Conservation (phyloP, 208 protist genomes). For the Leishmania amazonensis region DNA sequence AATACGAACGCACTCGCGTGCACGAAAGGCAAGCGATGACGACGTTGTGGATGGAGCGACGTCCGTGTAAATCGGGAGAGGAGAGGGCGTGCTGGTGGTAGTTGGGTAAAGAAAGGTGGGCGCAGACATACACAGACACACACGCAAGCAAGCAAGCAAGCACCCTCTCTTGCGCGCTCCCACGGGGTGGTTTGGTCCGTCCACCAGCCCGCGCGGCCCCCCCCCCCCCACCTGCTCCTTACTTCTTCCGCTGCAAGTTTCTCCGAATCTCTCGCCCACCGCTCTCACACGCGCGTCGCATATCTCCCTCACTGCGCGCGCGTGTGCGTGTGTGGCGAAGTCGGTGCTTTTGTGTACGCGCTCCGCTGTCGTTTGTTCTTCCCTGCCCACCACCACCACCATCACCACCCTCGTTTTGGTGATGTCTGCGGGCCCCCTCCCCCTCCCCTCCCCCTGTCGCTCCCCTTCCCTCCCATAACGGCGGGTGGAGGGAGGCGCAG, state of each 20-base stretch:
- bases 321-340: neutral
- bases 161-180: neutral
- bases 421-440: neutral
- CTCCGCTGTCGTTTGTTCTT: neutral
- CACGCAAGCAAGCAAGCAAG: neutral
- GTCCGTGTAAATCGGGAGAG: neutral
- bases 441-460: too few relatives aligned
- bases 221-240: too few relatives aligned
- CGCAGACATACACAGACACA: neutral
- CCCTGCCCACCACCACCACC: neutral
- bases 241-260: neutral
- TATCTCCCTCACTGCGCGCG: neutral
- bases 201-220: too few relatives aligned
- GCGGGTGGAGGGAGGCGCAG: neutral
- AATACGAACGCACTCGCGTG: neutral
- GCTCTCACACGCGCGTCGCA: neutral
- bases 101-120: neutral
- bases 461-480: neutral
- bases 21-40: neutral
- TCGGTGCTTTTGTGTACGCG: constrained; percentile 1
- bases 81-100: neutral
- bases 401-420: neutral
- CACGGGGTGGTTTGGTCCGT: too few relatives aligned
- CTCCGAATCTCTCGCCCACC: constrained; percentile 7
- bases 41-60: neutral